Base-by-base conservation (phyloP, 2,329 filamentous ascomycete genomes). In the Colletotrichum shisoi region DNA sequence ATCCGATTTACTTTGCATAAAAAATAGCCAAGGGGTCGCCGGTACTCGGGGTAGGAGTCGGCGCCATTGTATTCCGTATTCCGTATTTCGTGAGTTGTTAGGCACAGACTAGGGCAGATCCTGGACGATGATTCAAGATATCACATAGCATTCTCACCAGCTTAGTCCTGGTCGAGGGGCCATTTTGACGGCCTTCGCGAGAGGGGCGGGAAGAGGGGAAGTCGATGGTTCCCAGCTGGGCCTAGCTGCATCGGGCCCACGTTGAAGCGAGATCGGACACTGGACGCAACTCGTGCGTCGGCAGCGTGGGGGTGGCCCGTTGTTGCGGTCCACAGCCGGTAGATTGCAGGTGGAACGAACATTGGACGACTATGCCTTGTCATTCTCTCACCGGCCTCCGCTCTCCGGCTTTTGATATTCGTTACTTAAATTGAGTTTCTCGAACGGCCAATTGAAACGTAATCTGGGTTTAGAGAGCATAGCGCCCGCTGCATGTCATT, bases 201-300 rank as follows among this genome's bases (percentile, higher is more conserved):
- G 11, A 37, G 4, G 48, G 34, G 27, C 24, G 48, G 39, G 44
- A 56, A 66, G 63, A 66, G 63, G 58, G 63, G 63, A 62, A 62
- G 51, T 39, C 40, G 45, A 51, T 17, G 58, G 24, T 52, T 62
- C 63, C 37, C 21, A 54, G 42, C 15, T 40, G 37, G 44, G 52
- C 13, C 15, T 40, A 51, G 52, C n/a, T 59, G 37, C 9, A 24
- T 11, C 19, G 45, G 37, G 44, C 45, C 63, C 63, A 62, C 58
- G 51, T 39, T 27, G 27, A 45, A 62, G 58, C 58, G 63, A 62
- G 44, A 62, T 62, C 58, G 63, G 62, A 56, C 31, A 12, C 17
- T 37, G 17, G 27, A 19, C 62, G 31, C 42, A n/a, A 57, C 1
- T 21, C 34, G 34, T 13, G 12, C 27, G 34, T 34, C 9, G 17